Percentiles rank a stretch among this genome's conserved stretches.
Conservation (phyloP, 2,329 filamentous ascomycete species). For the Neofusicoccum parvum region DNA sequence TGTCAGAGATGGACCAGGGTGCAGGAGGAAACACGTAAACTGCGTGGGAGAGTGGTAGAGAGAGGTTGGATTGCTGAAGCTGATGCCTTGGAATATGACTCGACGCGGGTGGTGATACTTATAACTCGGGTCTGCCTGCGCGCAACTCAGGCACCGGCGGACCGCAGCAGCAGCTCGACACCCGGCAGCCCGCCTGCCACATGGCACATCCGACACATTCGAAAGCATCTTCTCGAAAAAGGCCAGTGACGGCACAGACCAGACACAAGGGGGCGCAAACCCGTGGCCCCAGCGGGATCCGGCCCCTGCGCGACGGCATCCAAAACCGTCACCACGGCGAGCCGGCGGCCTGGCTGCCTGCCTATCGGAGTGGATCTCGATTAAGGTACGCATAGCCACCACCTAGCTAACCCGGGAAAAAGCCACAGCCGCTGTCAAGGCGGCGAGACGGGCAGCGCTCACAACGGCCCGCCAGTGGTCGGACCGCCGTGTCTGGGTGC, state of each 20-base stretch:
- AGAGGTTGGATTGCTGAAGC: slow-evolving; percentile 6
- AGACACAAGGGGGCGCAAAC: slow-evolving; percentile 18
- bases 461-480: slow-evolving; percentile 3
- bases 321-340: not conserved
- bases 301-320: not conserved
- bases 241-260: slow-evolving; percentile 8
- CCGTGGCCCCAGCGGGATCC: slow-evolving; percentile 13
- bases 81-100: slow-evolving; percentile 18
- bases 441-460: slow-evolving; percentile 4
- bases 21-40: not conserved
- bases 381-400: slow-evolving; percentile 17
- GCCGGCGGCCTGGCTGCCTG: not conserved
- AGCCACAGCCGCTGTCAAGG: slow-evolving; percentile 21
- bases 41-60: not conserved
- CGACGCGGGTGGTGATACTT: slow-evolving; percentile 14
- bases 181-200: not conserved
- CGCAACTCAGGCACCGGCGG: slow-evolving; percentile 4
- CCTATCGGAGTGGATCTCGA: slow-evolving; percentile 11
- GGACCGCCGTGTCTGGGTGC: slow-evolving; percentile 1
- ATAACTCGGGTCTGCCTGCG: slow-evolving; percentile 12
- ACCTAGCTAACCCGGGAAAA: not conserved
- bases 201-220: slow-evolving; percentile 4
- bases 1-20: not conserved
- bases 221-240: slow-evolving; percentile 14
- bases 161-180: not conserved